Conservation (phyloP, 1,139 yeast species). For the Saccharomyces hybrid region DNA sequence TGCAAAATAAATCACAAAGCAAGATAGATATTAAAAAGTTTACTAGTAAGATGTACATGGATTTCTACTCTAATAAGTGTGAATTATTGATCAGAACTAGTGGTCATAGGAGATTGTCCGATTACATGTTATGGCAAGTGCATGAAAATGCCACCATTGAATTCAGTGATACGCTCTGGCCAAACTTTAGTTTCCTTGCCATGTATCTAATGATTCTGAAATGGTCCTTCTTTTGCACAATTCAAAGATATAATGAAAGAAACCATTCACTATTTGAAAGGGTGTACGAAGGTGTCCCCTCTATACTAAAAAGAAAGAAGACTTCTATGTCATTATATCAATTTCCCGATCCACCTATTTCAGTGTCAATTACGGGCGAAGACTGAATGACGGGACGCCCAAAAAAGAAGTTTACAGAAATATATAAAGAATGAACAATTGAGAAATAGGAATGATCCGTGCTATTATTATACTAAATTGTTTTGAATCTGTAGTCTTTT, state of each 20-base stretch:
- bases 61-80: conserved; percentile 57
- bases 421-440: background rate
- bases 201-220: conserved; percentile 44
- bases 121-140: conserved; percentile 81
- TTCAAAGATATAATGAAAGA: conserved; percentile 13
- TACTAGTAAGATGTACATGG: conserved; percentile 48
- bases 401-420: background rate
- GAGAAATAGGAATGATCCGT: background rate
- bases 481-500: background rate
- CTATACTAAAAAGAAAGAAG: conserved; percentile 1
- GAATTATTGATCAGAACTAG: conserved; percentile 80
- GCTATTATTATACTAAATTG: background rate
- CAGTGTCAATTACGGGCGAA: conserved; percentile 10
- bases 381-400: background rate
- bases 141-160: conserved; percentile 64
- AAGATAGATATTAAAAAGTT: conserved; percentile 37
- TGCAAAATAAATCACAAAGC: conserved; percentile 16
- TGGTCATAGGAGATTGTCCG: conserved; percentile 78
- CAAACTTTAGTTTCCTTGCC: conserved; percentile 56
- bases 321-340: conserved; percentile 3
- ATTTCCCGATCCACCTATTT: conserved; percentile 12
- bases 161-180: conserved; percentile 74
- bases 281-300: background rate
- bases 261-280: conserved; percentile 1
- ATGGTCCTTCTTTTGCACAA: conserved; percentile 40